Base-by-base conservation (phyloP, 345 rosid genomes). In the Hibiscus syriacus region DNA sequence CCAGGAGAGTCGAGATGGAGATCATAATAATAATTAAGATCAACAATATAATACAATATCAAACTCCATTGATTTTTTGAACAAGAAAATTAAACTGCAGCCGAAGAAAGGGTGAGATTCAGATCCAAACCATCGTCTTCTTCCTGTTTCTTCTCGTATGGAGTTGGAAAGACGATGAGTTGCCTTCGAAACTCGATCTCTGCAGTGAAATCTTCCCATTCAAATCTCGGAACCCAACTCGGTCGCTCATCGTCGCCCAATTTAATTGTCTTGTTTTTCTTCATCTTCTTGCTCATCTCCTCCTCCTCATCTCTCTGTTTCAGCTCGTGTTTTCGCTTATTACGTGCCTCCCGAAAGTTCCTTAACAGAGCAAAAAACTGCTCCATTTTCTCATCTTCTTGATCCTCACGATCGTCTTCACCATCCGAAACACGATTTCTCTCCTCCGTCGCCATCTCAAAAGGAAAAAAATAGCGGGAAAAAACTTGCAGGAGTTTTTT, bases 321-420 rank as follows among this genome's bases (percentile, higher is more conserved):
- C 66, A 57, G 64, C 22, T 70, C 73, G 14, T 60, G 25, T 38
- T 36, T 60, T 49, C 57, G 52, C 36, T 5, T 34, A 16, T 70
- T 59, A 10, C 58, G 59, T 12, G 73, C 67, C 66, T 49, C 59
- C 14, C 23, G 67, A 1, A 59, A 70, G 36, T 52, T 58, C 59
- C 52, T 48, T 22, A 70, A 20, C 50, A 70, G 59, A 3, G 58
- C 67, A n/a, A 60, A 70, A 34, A 70, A 70, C 59, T 61, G 58
- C 59, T 70, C 67, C 66, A 77, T 26, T 68, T 79, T 72, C 71
- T 63, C 64, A 6, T 72, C 67, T 0, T 78, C 80, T 23, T 70
- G 71, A 3, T 26, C 52, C 12, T 48, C 68, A 8, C 55, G 61
- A 0, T 70, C 64, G 0, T 29, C 64, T 9, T 32, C 77, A 1